Evolutionary conservation across 192 early-diverging fungal species (phyloP).

Genomic region (Dimargaris cristalligena): DNA sequence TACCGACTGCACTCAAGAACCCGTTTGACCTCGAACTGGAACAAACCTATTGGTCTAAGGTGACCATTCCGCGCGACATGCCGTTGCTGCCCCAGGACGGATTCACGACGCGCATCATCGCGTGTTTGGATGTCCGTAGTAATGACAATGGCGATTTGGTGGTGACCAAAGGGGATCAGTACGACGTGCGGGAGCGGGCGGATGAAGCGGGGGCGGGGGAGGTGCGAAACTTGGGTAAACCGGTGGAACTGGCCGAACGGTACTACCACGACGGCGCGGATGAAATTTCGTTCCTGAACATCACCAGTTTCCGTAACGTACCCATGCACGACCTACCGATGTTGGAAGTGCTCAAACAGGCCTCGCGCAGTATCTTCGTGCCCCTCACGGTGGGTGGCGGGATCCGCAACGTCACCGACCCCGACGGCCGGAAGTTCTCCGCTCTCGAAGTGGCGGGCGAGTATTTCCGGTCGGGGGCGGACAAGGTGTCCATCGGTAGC

Average conservation of each 20-base stretch:
- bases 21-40: neutral
- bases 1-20: slow-evolving; percentile 13
- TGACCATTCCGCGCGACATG: slow-evolving; percentile 13
- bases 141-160: slow-evolving; percentile 97
- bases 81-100: slow-evolving; percentile 23
- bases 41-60: neutral
- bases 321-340: slow-evolving; percentile 87
- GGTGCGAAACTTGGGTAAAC: slow-evolving; percentile 93
- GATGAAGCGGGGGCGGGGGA: slow-evolving; percentile 29
- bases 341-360: slow-evolving; percentile 77
- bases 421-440: slow-evolving; percentile 57
- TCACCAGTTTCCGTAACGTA: slow-evolving; percentile 88
- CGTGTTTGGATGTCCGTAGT: slow-evolving; percentile 89
- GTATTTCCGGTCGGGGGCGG: slow-evolving; percentile 97
- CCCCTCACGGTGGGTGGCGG: slow-evolving; percentile 98
- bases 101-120: slow-evolving; percentile 83
- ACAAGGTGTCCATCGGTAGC: slow-evolving; percentile 98
- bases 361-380: slow-evolving; percentile 91
- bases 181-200: slow-evolving; percentile 79
- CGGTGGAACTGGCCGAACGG: slow-evolving; percentile 76
- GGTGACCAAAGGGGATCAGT: slow-evolving; percentile 99
- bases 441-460: slow-evolving; percentile 96
- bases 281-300: slow-evolving; percentile 97
- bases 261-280: slow-evolving; percentile 96
- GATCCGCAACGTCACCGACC: slow-evolving; percentile 81